Evolutionary conservation across 164 flowering plant genomes (phyloP).

Genomic region (Nelumbo lutea): DNA sequence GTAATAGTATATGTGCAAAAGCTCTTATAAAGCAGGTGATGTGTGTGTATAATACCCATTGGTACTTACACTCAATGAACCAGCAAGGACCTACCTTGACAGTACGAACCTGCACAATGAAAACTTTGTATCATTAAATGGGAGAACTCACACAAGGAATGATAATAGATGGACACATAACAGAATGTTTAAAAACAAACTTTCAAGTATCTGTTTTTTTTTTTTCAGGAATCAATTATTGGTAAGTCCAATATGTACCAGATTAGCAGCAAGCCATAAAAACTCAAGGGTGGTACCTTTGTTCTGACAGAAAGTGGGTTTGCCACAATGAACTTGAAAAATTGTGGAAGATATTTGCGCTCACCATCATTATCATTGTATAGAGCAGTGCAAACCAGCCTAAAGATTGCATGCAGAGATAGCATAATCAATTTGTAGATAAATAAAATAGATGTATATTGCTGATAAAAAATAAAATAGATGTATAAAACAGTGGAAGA

Average conservation of each 20-base stretch:
- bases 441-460: no score
- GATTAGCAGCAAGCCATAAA: no score
- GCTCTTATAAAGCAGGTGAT: not conserved
- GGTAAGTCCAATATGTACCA: not conserved
- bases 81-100: slow-evolving; percentile 74
- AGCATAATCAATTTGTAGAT: no score
- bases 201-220: no score
- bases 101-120: slow-evolving; percentile 77
- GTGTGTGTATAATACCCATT: not conserved
- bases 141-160: not conserved
- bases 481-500: not conserved
- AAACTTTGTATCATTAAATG: not conserved
- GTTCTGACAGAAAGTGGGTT: slow-evolving; percentile 98
- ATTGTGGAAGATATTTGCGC: slow-evolving; percentile 95
- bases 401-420: slow-evolving; percentile 17
- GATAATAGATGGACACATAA: no score
- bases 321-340: slow-evolving; percentile 90
- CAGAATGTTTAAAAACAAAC: no score
- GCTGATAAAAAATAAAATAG: no score
- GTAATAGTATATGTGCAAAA: not conserved
- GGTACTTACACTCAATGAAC: slow-evolving; percentile 25
- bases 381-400: slow-evolving; percentile 89
- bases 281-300: slow-evolving; percentile 52
- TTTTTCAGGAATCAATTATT: not conserved
- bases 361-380: slow-evolving; percentile 90